Evolutionary conservation across 2,329 filamentous ascomycete genomes (phyloP), one percentile per base, ranked within the genome.

Genomic region (Fusarium lateritium): DNA sequence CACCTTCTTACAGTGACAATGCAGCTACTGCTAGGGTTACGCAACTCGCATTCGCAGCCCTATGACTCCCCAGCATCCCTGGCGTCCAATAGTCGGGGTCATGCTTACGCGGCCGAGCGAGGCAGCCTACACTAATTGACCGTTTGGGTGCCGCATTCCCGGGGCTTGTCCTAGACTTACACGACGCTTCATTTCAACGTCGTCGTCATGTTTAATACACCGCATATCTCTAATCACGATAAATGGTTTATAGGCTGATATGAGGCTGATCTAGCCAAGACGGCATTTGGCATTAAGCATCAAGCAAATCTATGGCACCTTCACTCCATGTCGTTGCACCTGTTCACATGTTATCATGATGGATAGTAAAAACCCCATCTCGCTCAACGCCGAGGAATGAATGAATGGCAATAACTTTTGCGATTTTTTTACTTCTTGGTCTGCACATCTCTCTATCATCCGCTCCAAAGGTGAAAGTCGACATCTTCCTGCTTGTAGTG

Each of bases 401-500:
- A 67, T 39, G 60, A 55, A 67, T 40, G 42, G 42, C 55, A 69
- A 56, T 39, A 67, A 68, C 54, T 64, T 70, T 69, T 70, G 44
- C 50, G 46, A 61, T 67, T 60, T 59, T 65, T 61, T 63, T 34
- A 56, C 45, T 62, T 55, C 54, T 55, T 51, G 47, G 7, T 45
- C 40, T 57, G 56, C 22, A 44, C 17, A 60, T 54, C 43, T 56
- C 40, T 47, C 71, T 67, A 69, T 64, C 64, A 62, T 22, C 77
- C 75, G 45, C 74, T 73, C 76, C 80, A 82, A 11, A 84, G 77
- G 64, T 88, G 83, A 65, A 89, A 87, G 71, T 89, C 88, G 56
- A 91, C 87, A 73, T 94, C 92, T 75, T 93, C 91, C 26, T 85
- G 83, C 69, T 91, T 90, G 78, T 94, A 94, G 76, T 94, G 92